These are phyloP conservation scores for Stemphylium lycopersici DNA, from an alignment of 2,329 filamentous ascomycete species.

Conservation along the genomic window DNA sequence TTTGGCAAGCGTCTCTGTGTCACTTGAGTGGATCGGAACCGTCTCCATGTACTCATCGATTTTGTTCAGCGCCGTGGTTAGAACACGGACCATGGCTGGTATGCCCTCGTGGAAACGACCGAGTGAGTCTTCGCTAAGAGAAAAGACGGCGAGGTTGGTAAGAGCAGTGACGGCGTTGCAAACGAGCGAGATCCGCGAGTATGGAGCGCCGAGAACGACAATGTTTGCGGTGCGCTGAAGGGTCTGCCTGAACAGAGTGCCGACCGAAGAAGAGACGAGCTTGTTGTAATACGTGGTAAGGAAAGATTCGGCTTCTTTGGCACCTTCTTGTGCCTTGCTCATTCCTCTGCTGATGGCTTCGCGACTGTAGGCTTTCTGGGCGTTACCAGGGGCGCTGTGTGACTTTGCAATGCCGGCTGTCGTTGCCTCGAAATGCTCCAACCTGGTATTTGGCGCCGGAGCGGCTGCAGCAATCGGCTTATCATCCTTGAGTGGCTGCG, in stretches of 20 bases:
- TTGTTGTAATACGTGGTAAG: conserved; percentile 34
- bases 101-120: conserved; percentile 88
- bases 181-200: conserved; percentile 61
- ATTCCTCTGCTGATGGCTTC: conserved; percentile 43
- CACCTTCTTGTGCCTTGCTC: conserved; percentile 38
- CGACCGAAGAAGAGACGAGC: conserved; percentile 58
- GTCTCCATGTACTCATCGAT: conserved; percentile 70
- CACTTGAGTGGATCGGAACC: conserved; percentile 77
- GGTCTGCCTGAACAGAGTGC: conserved; percentile 72
- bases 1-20: conserved; percentile 61
- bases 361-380: conserved; percentile 46
- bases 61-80: conserved; percentile 71
- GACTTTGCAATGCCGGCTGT: conserved; percentile 55
- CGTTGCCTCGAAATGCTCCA: conserved; percentile 34
- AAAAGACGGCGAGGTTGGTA: conserved; percentile 71
- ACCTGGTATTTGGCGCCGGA: conserved; percentile 46
- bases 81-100: conserved; percentile 72
- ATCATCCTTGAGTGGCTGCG: conserved; percentile 56
- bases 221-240: conserved; percentile 69
- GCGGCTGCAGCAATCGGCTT: conserved; percentile 53
- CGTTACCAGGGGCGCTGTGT: conserved; percentile 38
- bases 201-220: conserved; percentile 75
- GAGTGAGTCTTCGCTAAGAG: conserved; percentile 79
- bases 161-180: conserved; percentile 69
- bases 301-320: conserved; percentile 33